Percentiles rank a stretch among this genome's conserved stretches.
These are phyloP conservation scores for Cochlearia excelsa DNA, from an alignment of 345 rosid species.

Conservation along the genomic window DNA sequence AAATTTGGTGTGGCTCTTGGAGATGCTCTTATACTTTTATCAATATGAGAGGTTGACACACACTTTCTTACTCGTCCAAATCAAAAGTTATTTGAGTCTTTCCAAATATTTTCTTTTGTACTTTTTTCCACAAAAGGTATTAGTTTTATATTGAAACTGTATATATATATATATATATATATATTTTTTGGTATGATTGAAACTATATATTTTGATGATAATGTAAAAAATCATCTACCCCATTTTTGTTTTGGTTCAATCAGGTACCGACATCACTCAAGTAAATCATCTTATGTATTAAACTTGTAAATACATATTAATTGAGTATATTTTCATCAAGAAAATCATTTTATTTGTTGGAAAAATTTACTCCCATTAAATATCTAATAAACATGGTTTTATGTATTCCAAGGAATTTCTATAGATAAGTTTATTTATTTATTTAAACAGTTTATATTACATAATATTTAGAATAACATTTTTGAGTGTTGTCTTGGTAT, in stretches of 20 bases:
- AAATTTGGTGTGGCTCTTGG: too few species aligned
- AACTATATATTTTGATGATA: slow-evolving; percentile 4
- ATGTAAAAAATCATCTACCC: slow-evolving; percentile 15
- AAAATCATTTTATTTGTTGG: too few species aligned
- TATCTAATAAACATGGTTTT: too few species aligned
- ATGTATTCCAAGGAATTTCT: not conserved
- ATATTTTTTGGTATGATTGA: too few species aligned
- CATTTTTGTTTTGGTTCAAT: too few species aligned
- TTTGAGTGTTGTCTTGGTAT: slow-evolving; percentile 18
- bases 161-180: not conserved
- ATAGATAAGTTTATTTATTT: slow-evolving; percentile 9
- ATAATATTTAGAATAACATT: slow-evolving; percentile 18
- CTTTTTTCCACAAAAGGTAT: slow-evolving; percentile 25
- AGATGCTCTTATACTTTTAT: too few species aligned
- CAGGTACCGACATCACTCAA: too few species aligned
- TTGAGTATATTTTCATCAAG: too few species aligned
- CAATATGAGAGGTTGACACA: too few species aligned
- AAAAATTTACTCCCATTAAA: too few species aligned
- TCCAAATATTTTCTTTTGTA: slow-evolving; percentile 2
- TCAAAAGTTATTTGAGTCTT: not conserved
- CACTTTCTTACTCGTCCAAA: not conserved
- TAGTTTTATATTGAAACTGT: slow-evolving; percentile 23
- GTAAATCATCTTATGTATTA: too few species aligned
- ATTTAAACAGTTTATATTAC: not conserved
- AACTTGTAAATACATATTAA: too few species aligned